Percentiles rank a stretch among this genome's conserved stretches.
Conservation (phyloP, 768 basidiomycete species). For the Trametes meyenii region DNA sequence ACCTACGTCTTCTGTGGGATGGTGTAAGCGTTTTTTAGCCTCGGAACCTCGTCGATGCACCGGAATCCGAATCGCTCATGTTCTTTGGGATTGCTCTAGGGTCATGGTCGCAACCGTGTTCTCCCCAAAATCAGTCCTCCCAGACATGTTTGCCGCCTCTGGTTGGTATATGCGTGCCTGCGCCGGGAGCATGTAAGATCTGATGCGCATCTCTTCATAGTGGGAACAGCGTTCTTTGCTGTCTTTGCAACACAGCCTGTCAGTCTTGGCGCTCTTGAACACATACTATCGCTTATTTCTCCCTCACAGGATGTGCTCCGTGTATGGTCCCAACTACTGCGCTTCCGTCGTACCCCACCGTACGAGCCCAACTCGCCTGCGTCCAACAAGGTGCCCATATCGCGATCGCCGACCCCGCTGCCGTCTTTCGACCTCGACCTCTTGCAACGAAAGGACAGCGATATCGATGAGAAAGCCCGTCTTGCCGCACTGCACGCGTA, state of each 20-base stretch:
- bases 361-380: neutral
- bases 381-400: neutral
- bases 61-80: neutral
- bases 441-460: constrained; percentile 17
- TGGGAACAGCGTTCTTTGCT: constrained; percentile 30
- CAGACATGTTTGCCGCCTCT: constrained; percentile 34
- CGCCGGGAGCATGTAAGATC: neutral
- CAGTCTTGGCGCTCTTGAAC: no score
- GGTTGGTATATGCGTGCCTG: constrained; percentile 9
- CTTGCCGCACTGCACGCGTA: constrained; percentile 24
- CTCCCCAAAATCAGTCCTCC: constrained; percentile 19
- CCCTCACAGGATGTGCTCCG: constrained; percentile 26
- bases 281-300: neutral
- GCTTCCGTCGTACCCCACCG: constrained; percentile 1
- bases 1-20: constrained; percentile 27
- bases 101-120: constrained; percentile 17
- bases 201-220: constrained; percentile 9
- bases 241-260: constrained; percentile 30
- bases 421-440: constrained; percentile 22
- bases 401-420: constrained; percentile 9
- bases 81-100: neutral
- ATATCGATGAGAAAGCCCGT: constrained; percentile 22
- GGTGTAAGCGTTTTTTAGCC: constrained; percentile 22
- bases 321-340: constrained; percentile 25
- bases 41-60: neutral